Conservation (phyloP, 768 basidiomycete genomes). For the Kwoniella dejecticola region DNA sequence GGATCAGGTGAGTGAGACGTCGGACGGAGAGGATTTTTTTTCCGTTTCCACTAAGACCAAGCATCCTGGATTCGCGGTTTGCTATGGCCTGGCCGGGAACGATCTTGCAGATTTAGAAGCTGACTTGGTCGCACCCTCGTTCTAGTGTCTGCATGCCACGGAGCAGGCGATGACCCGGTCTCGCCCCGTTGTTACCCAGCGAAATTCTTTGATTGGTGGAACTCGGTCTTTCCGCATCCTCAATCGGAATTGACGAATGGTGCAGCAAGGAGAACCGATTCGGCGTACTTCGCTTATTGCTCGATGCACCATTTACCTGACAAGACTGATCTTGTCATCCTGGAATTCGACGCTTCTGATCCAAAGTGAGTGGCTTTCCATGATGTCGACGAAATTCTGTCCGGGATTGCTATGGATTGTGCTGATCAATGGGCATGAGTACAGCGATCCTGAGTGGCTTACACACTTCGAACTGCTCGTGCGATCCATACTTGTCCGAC, state of each 20-base stretch:
- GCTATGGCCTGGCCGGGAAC: too few relatives aligned
- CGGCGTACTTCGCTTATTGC: conserved; percentile 94
- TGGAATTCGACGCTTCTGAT: conserved; percentile 93
- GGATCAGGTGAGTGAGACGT: conserved; percentile 70
- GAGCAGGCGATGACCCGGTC: conserved; percentile 87
- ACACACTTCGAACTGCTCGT: conserved; percentile 89
- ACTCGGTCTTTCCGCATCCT: conserved; percentile 94
- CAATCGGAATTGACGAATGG: conserved; percentile 97
- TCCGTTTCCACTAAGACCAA: too few relatives aligned
- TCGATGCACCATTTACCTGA: conserved; percentile 92
- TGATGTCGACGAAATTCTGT: too few relatives aligned
- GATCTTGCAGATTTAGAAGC: too few relatives aligned
- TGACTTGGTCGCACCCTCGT: not conserved
- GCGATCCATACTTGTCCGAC: conserved; percentile 84
- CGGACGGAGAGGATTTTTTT: too few relatives aligned
- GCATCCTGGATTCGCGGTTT: too few relatives aligned
- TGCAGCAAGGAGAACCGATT: conserved; percentile 88
- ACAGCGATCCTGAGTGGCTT: conserved; percentile 69
- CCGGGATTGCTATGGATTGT: not conserved
- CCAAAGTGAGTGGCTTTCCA: conserved; percentile 66
- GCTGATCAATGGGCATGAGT: conserved; percentile 11
- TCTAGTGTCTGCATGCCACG: conserved; percentile 87
- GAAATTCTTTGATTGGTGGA: conserved; percentile 96
- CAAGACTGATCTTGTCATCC: conserved; percentile 85
- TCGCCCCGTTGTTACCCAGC: conserved; percentile 85